phyloP scores from a whole-genome alignment of 257 asterid species.

The Mitragyna speciosa region DNA sequence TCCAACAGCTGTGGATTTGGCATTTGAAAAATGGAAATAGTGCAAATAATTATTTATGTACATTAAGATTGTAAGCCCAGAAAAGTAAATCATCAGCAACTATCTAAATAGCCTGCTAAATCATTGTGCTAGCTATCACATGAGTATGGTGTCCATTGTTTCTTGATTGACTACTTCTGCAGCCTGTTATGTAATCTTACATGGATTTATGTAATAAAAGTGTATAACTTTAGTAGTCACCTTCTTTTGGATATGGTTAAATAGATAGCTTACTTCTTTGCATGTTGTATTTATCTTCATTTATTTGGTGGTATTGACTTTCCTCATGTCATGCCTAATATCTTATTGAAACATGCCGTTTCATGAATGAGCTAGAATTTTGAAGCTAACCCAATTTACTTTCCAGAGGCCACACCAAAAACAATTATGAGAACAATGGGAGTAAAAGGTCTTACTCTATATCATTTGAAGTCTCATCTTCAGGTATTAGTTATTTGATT shows the following conservation, averaged over 20 bases:
- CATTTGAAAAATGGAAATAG: not conserved
- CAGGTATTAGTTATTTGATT: conserved; percentile 47
- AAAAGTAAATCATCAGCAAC: not conserved
- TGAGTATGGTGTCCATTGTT: not conserved
- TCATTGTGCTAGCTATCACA: not conserved
- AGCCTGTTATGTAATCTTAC: not conserved
- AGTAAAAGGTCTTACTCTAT: conserved; percentile 89
- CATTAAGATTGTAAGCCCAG: not conserved
- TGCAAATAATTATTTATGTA: not conserved
- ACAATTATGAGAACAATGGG: conserved; percentile 88
- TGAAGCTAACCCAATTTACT: conserved; percentile 14
- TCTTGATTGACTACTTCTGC: no score
- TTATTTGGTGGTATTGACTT: not conserved
- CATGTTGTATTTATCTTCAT: not conserved
- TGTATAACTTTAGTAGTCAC: not conserved
- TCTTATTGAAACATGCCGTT: not conserved
- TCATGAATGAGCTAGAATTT: conserved; percentile 13
- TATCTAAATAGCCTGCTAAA: not conserved
- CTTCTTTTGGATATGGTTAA: not conserved
- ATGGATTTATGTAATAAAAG: not conserved
- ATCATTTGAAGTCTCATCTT: conserved; percentile 95
- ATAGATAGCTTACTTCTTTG: not conserved
- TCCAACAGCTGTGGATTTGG: not conserved
- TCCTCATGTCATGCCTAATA: not conserved
- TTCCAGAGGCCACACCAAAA: conserved; percentile 93